These are phyloP conservation scores for Barnettozyma sp. DNA, from an alignment of 805 yeast genomes.

Conservation along the genomic window DNA sequence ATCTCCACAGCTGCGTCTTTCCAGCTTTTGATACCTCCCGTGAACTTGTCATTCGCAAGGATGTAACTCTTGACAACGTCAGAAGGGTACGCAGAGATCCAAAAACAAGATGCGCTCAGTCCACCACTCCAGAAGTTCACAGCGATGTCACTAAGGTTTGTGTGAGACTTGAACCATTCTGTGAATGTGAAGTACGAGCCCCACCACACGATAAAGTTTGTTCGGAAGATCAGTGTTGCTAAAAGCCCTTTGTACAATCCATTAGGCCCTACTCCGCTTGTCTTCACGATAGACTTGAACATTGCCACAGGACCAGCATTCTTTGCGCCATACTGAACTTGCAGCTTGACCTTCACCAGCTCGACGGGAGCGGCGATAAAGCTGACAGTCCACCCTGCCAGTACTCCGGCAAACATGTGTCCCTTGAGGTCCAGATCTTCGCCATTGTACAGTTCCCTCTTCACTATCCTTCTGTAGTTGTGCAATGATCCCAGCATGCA, in stretches of 20 bases:
- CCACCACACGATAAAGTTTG: slow-evolving; percentile 91
- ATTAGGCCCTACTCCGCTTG: slow-evolving; percentile 48
- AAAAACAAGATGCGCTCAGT: slow-evolving; percentile 74
- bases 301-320: slow-evolving; percentile 76
- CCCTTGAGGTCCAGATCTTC: slow-evolving; percentile 64
- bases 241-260: slow-evolving; percentile 77
- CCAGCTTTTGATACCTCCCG: slow-evolving; percentile 69
- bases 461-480: slow-evolving; percentile 61
- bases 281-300: slow-evolving; percentile 45
- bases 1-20: slow-evolving; percentile 63
- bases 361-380: slow-evolving; percentile 96
- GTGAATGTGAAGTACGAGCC: slow-evolving; percentile 83
- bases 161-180: slow-evolving; percentile 55
- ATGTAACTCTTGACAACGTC: slow-evolving; percentile 85
- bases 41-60: slow-evolving; percentile 68
- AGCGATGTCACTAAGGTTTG: slow-evolving; percentile 58
- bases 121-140: slow-evolving; percentile 93
- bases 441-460: slow-evolving; percentile 55
- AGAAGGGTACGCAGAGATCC: slow-evolving; percentile 85
- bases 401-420: slow-evolving; percentile 67
- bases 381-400: slow-evolving; percentile 84
- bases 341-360: slow-evolving; percentile 80
- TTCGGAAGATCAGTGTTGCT: slow-evolving; percentile 83
- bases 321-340: slow-evolving; percentile 80
- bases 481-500: slow-evolving; percentile 85